A percentile compares a stretch with the other conserved stretches of the same genome.
Conservation (phyloP, 345 rosid genomes). For the Lepidium aucheri region DNA sequence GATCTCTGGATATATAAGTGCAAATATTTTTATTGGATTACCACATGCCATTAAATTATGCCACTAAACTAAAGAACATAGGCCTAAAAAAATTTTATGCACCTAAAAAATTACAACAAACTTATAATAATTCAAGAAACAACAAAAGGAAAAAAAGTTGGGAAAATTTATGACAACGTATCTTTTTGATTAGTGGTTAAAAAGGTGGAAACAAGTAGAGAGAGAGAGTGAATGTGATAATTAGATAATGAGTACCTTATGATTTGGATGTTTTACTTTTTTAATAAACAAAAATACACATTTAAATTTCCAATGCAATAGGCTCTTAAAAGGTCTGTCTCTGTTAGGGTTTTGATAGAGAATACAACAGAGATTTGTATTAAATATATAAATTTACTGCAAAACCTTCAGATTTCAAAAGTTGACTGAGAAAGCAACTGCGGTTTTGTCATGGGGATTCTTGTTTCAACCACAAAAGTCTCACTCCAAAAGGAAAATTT, state of each 20-base stretch:
- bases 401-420: slow-evolving; percentile 17
- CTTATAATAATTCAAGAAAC: background rate
- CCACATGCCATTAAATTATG: no score
- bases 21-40: no score
- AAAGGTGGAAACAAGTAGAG: slow-evolving; percentile 23
- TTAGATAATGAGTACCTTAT: slow-evolving; percentile 88
- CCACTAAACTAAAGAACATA: no score
- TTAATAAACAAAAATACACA: background rate
- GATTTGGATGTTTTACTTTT: slow-evolving; percentile 56
- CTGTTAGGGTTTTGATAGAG: slow-evolving; percentile 26
- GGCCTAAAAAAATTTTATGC: no score
- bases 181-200: slow-evolving; percentile 19
- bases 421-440: slow-evolving; percentile 30
- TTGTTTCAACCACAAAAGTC: slow-evolving; percentile 14
- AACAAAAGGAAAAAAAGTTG: background rate
- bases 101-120: no score
- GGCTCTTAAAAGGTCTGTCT: slow-evolving; percentile 17
- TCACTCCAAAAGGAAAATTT: slow-evolving; percentile 13
- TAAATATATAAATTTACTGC: slow-evolving; percentile 12
- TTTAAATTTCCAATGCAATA: slow-evolving; percentile 18
- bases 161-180: slow-evolving; percentile 6
- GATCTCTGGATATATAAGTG: no score
- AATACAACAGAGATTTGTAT: background rate
- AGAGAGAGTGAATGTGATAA: slow-evolving; percentile 31
- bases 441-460: slow-evolving; percentile 44